Conservation (phyloP, 75 land plant genomes). For the Adiantum capillusveneris region DNA sequence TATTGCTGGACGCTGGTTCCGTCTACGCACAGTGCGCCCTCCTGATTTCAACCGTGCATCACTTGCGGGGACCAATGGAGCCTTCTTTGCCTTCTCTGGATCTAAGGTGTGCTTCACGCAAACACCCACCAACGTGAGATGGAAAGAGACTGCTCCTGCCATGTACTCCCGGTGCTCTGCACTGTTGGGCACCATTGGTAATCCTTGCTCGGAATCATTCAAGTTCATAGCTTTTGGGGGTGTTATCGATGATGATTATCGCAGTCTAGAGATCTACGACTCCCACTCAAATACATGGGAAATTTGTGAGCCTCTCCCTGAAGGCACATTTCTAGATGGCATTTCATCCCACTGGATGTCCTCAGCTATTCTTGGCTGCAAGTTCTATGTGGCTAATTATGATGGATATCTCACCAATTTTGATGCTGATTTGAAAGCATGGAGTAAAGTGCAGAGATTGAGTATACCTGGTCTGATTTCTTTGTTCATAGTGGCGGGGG, state of each 20-base stretch:
- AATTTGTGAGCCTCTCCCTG: conserved; percentile 39
- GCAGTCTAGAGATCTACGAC: conserved; percentile 55
- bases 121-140: conserved; percentile 11
- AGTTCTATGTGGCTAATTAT: conserved; percentile 41
- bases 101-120: conserved; percentile 26
- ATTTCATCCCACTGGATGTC: conserved; percentile 51
- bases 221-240: conserved; percentile 60
- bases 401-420: conserved; percentile 37
- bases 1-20: conserved; percentile 33
- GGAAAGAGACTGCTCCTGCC: conserved; percentile 41
- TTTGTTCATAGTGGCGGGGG: conserved; percentile 37
- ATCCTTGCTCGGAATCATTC: background rate
- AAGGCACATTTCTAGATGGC: conserved; percentile 29
- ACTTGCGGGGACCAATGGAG: conserved; percentile 27
- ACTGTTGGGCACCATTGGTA: conserved; percentile 36
- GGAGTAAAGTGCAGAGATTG: conserved; percentile 40
- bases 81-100: conserved; percentile 26
- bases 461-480: conserved; percentile 39
- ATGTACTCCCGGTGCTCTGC: conserved; percentile 39
- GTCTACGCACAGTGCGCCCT: conserved; percentile 19
- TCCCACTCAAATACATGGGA: conserved; percentile 45
- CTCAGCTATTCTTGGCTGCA: conserved; percentile 30
- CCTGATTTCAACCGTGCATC: conserved; percentile 12
- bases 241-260: conserved; percentile 33
- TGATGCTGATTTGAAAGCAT: conserved; percentile 27